Base-by-base conservation (phyloP, 139 green algal genomes). In the Chlorella sp. region DNA sequence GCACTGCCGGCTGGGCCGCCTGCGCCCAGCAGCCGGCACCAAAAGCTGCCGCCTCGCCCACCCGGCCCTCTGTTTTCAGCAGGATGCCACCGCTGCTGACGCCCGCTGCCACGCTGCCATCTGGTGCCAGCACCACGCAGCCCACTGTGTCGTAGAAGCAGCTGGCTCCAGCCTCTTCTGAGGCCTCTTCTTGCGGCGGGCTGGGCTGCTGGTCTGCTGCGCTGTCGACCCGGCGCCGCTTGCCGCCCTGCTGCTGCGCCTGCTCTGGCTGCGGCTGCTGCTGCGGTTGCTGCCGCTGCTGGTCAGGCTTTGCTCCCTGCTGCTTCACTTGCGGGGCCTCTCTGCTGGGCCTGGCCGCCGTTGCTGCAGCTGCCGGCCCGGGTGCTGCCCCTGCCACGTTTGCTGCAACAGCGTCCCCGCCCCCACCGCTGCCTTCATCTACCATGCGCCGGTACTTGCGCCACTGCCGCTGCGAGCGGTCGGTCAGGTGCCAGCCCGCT, bases 51-150 rank as follows among this genome's bases (percentile, higher is more conserved):
- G 95, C 95, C 89, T 98, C 95, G 0, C 95, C 95, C 12, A 98
- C 90, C 3, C 95, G 84, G 1, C 95, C 95, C 1, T 87, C 71
- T 34, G 73, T 38, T 84, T 98, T 98, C 83, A 98, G 75, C 0
- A 92, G 93, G 63, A 98, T 95, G 71, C 95, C 95, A 5, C 95
- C 95, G 36, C 90, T 96, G 20, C 94, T 98, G 30, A 98, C 95
- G 0, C 92, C 95, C 6, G 93, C 85, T 12, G 93, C 93, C 44
- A 95, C 76, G 21, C 36, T 39, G 7, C 95, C 93, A 39, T 17
- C 18, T 3, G 81, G 60, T 21, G 95, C 91, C 4, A 96, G 88
- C 16, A 92, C 89, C 30, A 97, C 63, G 4, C 86, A 91, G 1
- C 94, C 94, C 0, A 97, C 94, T 20, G 94, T 97, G 85, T 97